phyloP scores from a whole-genome alignment of 139 green algal genomes.

The Ettlia oleoabundans region DNA sequence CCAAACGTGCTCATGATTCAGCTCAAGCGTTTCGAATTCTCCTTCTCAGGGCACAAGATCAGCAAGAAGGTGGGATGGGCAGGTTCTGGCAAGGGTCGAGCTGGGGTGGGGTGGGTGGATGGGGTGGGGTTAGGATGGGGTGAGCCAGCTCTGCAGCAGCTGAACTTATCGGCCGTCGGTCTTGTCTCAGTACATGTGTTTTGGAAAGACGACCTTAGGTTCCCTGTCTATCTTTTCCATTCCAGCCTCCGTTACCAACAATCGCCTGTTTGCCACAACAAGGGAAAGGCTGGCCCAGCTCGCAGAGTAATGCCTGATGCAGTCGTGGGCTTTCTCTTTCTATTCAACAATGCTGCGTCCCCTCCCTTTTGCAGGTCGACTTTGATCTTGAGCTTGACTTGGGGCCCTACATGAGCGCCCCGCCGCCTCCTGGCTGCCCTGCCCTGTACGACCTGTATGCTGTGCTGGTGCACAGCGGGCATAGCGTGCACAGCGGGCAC shows the following conservation, averaged over 20 bases:
- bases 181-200: no score
- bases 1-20: constrained; percentile 90
- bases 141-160: no score
- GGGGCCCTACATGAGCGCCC: constrained; percentile 69
- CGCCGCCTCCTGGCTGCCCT: not conserved
- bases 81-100: not conserved
- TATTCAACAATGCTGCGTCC: no score
- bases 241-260: no score
- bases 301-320: no score
- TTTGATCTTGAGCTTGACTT: constrained; percentile 84
- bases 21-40: constrained; percentile 93
- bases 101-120: not conserved
- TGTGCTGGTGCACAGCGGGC: constrained; percentile 96
- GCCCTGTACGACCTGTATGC: constrained; percentile 82
- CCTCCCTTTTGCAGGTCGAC: constrained; percentile 63
- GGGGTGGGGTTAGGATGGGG: no score
- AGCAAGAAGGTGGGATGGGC: constrained; percentile 55
- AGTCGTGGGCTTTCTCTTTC: no score
- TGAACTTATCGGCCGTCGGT: no score
- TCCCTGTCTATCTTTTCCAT: no score
- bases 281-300: no score
- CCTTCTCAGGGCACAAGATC: constrained; percentile 82
- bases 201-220: no score
- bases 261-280: no score
- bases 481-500: constrained; percentile 91